Base-by-base conservation (phyloP, 257 asterid species). In the Echites panduratus region DNA sequence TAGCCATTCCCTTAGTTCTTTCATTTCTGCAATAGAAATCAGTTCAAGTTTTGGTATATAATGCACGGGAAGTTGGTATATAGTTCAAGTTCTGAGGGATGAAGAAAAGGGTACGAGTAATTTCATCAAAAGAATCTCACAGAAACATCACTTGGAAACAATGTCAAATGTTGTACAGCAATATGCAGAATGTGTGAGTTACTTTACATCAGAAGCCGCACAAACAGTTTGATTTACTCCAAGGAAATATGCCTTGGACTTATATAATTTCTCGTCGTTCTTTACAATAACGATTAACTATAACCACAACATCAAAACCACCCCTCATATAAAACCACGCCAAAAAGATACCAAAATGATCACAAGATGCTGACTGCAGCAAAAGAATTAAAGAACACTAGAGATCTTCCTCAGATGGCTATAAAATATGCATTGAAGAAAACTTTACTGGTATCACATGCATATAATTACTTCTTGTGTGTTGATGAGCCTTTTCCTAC, bases 401-500 rank as follows among this genome's bases (percentile, higher is more conserved):
- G 13, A 73, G 8, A 20, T 52, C 63, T 62, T 20, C 70, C 73
- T 56, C 22, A n/a, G 63, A 61, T 70, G 47, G 45, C 63, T n/a
- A n/a, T 53, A 66, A 56, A 64, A 73, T 56, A 58, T 67, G 77
- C 63, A 49, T 44, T 19, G 29, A 52, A 43, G 79, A 40, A 63
- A 68, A 44, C 75, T 47, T 50, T 56, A 70, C 48, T 29, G 53
- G 24, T 64, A 73, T 27, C 27, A 17, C 11, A 17, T 41, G 63
- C 53, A 68, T 54, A 7, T 9, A 59, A 73, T 87, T 89, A 89
- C 83, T 89, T 80, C 78, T 85, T 86, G 73, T 87, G 84, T 38
- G 65, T 63, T 9, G 84, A 72, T 1, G 92, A 66, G 76, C 87
- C 94, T 78, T 82, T 92, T 40, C 85, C 86, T 32, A 78, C 87